Evolutionary conservation across 306 rosid species (phyloP).

Genomic region (Gleditsia sinensis): DNA sequence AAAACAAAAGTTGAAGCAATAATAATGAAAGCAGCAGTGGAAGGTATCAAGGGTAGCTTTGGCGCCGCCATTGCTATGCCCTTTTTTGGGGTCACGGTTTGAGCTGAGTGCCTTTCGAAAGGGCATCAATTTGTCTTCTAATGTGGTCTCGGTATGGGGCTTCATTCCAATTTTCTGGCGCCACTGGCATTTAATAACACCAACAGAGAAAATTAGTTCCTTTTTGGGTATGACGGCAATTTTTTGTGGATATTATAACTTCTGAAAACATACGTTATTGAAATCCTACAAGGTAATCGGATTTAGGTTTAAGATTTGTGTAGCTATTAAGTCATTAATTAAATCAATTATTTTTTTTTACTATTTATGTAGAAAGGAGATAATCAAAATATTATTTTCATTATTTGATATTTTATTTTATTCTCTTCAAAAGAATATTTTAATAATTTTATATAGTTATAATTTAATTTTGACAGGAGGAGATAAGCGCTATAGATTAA

Average conservation of each 20-base stretch:
- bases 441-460: too few species aligned
- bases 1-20: slow-evolving; percentile 29
- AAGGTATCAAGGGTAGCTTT: slow-evolving; percentile 29
- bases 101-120: not conserved
- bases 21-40: slow-evolving; percentile 13
- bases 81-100: not conserved
- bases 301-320: too few species aligned
- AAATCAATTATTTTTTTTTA: too few species aligned
- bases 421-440: too few species aligned
- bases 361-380: too few species aligned
- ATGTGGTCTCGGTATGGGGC: not conserved
- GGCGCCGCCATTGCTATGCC: slow-evolving; percentile 39
- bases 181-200: slow-evolving; percentile 27
- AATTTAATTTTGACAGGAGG: too few species aligned
- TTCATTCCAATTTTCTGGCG: slow-evolving; percentile 43
- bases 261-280: too few species aligned
- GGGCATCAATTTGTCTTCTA: not conserved
- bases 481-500: too few species aligned
- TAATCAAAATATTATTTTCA: too few species aligned
- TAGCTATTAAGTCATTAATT: too few species aligned
- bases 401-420: too few species aligned
- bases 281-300: too few species aligned
- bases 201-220: slow-evolving; percentile 24
- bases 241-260: slow-evolving; percentile 1
- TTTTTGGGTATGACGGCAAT: slow-evolving; percentile 4